Evolutionary conservation across 2,329 filamentous ascomycete species (phyloP), one percentile per base, ranked within the genome.

Genomic region (Colletotrichum limetticola): DNA sequence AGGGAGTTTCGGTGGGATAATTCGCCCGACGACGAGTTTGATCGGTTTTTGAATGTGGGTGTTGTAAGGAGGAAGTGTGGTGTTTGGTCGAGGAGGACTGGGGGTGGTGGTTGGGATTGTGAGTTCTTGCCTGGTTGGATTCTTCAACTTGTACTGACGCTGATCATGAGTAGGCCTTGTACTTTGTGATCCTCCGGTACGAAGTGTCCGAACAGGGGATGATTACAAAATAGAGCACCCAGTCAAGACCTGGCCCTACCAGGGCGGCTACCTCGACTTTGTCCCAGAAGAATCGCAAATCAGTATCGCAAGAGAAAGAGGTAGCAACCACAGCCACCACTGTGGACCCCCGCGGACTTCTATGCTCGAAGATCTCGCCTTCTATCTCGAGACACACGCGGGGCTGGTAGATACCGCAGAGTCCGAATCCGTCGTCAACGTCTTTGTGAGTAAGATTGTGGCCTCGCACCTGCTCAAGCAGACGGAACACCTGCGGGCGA

Each of bases 221-320:
- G 74, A 65, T 7, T 78, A 78, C 66, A 66, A 56, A 11, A 63
- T 68, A 3, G 52, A 64, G 3, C 66, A 69, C 46, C n/a, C 22
- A 11, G 75, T 77, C 59, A 74, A 72, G 52, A 74, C 75, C 1
- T 42, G 53, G 56, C 71, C 76, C 2, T 78, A 77, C 60, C 76
- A 78, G 49, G 76, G 76, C 24, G 77, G 77, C 42, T 78, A 78
- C 55, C 66, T 77, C 26, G 77, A 78, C 73, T 78, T 78, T 58
- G 74, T 78, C 19, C 77, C 77, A 1, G 74, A 74, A 42, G 71
- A 66, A 19, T 72, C 72, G 14, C 76, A 77, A 60, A 55, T 74
- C 11, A 69, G 64, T 14, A 53, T 68, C 6, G 68, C 62, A 6
- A 26, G 26, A 26, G 68, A 72, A 5, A 59, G 62, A 6, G 19